These are phyloP conservation scores for Alternaria alternata DNA, from an alignment of 2,329 filamentous ascomycete genomes.

Conservation along the genomic window DNA sequence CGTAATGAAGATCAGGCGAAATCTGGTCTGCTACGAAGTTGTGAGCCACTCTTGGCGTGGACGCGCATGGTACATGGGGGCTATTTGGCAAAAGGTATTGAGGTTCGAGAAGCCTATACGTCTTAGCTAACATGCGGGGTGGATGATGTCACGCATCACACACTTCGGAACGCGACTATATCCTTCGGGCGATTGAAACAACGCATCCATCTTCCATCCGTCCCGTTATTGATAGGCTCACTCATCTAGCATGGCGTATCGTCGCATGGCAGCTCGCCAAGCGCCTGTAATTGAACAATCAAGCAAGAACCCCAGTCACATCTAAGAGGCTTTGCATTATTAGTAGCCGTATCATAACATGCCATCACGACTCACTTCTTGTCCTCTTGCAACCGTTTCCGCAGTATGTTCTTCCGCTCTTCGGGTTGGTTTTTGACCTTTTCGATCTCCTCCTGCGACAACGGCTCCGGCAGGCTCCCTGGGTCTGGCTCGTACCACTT, in stretches of 20 bases:
- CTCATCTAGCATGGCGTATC: neutral
- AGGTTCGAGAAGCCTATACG: neutral
- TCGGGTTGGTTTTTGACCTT: constrained; percentile 5
- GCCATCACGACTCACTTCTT: constrained; percentile 1
- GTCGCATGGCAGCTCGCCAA: neutral
- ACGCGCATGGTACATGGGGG: no score
- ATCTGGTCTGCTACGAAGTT: no score
- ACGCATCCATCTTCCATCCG: neutral
- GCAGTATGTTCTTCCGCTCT: constrained; percentile 4
- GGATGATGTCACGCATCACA: neutral
- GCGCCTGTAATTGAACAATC: neutral
- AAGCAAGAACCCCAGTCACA: constrained; percentile 2
- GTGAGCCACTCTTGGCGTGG: no score
- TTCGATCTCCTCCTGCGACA: constrained; percentile 7
- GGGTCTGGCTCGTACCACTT: constrained; percentile 12
- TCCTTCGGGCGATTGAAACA: neutral
- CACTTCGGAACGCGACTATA: neutral
- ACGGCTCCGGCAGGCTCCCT: constrained; percentile 5
- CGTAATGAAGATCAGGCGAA: no score
- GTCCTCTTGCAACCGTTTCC: neutral
- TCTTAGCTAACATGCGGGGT: neutral
- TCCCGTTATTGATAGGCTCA: neutral
- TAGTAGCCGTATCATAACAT: neutral
- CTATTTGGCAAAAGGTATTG: neutral
- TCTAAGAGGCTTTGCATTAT: neutral